phyloP scores from a whole-genome alignment of 768 basidiomycete genomes.

The Kwoniella europaea region DNA sequence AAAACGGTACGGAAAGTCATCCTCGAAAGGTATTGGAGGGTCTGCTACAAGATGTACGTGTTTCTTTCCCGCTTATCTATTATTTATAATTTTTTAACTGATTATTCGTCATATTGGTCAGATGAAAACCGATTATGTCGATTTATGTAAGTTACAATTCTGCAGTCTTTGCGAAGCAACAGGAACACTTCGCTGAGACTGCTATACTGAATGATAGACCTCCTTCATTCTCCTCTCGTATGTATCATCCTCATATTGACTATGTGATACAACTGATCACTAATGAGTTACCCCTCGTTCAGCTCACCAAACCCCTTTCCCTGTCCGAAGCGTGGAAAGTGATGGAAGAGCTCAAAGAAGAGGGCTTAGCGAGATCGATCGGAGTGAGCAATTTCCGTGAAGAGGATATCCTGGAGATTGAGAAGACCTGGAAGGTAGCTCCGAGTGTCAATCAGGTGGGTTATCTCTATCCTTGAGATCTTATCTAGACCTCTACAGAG shows the following conservation, averaged over 20 bases:
- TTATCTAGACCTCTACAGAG: neutral
- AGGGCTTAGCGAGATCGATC: slow-evolving; percentile 48
- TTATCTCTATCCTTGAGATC: neutral
- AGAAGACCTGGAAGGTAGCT: slow-evolving; percentile 37
- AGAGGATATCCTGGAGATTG: slow-evolving; percentile 54
- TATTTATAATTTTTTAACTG: no score
- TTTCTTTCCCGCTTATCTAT: no score
- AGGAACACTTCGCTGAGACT: neutral
- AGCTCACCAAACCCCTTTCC: slow-evolving; percentile 41
- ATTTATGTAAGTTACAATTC: slow-evolving; percentile 57
- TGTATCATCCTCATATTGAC: neutral
- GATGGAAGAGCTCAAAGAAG: slow-evolving; percentile 66
- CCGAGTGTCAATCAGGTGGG: slow-evolving; percentile 54
- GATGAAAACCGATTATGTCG: slow-evolving; percentile 20
- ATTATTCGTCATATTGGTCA: neutral
- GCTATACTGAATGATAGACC: slow-evolving; percentile 56
- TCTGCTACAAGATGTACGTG: slow-evolving; percentile 65
- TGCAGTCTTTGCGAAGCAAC: neutral
- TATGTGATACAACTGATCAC: neutral
- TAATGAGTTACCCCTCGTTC: neutral
- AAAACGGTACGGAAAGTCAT: slow-evolving; percentile 25
- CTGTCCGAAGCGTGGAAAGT: slow-evolving; percentile 67
- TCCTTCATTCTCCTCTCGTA: slow-evolving; percentile 64
- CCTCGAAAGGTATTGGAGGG: slow-evolving; percentile 60
- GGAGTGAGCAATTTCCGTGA: slow-evolving; percentile 59